phyloP scores from a whole-genome alignment of 306 rosid species.

The Gynostemma pentaphyllum region DNA sequence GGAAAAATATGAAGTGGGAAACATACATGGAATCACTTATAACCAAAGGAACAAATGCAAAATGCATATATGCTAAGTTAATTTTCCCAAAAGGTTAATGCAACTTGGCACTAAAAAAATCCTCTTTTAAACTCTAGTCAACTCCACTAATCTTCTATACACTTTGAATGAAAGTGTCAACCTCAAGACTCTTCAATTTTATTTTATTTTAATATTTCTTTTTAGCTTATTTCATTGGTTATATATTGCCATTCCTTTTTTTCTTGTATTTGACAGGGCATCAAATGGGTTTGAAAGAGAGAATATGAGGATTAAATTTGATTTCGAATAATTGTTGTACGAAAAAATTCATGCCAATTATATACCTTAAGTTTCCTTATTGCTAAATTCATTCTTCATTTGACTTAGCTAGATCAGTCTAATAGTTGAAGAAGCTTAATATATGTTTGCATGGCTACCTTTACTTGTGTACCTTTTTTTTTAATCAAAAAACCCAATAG shows the following conservation, averaged over 20 bases:
- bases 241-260: background rate
- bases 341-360: background rate
- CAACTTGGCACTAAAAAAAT: background rate
- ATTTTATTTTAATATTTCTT: background rate
- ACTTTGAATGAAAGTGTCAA: background rate
- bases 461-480: too few relatives aligned
- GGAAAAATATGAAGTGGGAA: background rate
- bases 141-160: conserved; percentile 1
- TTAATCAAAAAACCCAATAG: too few relatives aligned
- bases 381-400: background rate
- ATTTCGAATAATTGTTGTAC: background rate
- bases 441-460: too few relatives aligned
- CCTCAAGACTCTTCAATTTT: background rate
- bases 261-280: background rate
- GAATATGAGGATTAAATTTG: background rate
- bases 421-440: too few relatives aligned
- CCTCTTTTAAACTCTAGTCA: background rate
- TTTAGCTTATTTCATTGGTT: background rate
- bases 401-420: too few relatives aligned
- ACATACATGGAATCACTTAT: background rate
- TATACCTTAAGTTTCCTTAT: background rate
- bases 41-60: background rate
- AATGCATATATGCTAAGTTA: conserved; percentile 1
- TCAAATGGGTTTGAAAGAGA: background rate
- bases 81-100: background rate